Base-by-base conservation (phyloP, 345 rosid genomes). In the Mercurialis annua region DNA sequence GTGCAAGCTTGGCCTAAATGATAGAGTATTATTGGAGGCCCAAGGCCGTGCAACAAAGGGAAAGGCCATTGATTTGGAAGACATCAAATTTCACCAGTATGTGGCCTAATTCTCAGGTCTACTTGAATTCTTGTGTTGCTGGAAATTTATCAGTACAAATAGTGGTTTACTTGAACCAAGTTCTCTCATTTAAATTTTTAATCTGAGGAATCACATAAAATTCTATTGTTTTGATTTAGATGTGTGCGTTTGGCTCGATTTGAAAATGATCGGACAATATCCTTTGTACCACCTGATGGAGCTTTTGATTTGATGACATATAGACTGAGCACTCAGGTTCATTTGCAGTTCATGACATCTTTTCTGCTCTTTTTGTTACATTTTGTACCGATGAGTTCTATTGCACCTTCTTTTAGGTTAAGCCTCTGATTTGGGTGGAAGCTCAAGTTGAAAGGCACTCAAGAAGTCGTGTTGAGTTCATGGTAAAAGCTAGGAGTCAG, bases 251-350 rank as follows among this genome's bases (percentile, higher is more conserved):
- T 94, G 81, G 97, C 99, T 15, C 90, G 92, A 72, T 94, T 94
- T 74, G 97, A 94, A 71, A 94, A 94, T 75, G 99, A 94, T 70
- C 77, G 97, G 63, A 94, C 96, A 10, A 94, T 94, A 76, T 94
- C 99, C 29, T 93, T 90, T 71, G 81, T 93, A 77, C 98, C 98
- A 40, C 98, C 98, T 20, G 98, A 93, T 81, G 99, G 97, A 23
- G 72, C 99, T 82, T 94, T 94, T 73, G 98, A 93, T 76, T 87
- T 93, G 65, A 93, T 93, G 98, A 90, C 97, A 31, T 93, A 93
- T 62, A 87, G 98, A 79, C 96, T 93, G 66, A 90, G 90, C 70
- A 90, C 97, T 59, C 97, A 93, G 98, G 98, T 93, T 62, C 65
- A 58, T 62, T 64, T 49, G 2, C 42, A 1, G 33, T 23, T 66